Evolutionary conservation across 2,329 filamentous ascomycete species (phyloP), one percentile per base, ranked within the genome.

Genomic region (Coniochaeta ligniaria): DNA sequence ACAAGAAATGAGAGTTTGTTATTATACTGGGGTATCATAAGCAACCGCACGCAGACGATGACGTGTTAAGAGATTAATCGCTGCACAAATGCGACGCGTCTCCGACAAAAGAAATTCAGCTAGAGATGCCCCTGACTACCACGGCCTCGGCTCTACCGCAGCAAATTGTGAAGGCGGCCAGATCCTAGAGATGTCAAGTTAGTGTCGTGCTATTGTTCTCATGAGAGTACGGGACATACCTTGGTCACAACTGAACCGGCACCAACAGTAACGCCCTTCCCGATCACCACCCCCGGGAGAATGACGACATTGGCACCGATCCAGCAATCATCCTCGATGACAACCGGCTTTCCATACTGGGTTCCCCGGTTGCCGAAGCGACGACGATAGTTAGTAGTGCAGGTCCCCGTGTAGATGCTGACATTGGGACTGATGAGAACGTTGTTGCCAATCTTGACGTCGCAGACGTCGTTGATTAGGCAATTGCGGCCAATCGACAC

Each of bases 191-290:
- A 31, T 26, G 54, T 20, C 3, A 22, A 6, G 35, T 35, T 38
- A 57, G 31, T 11, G 33, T n/a, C 16, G 2, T 17, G 9, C 14
- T 36, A 22, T 8, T 57, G 33, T 2, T 36, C 7, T 9, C 28
- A 12, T 50, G 24, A 57, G 20, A 55, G 41, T 28, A 26, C 5
- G 41, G 56, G 61, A 63, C 65, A 61, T 71, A 83, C 79, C 86
- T 89, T 94, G 1, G 91, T 93, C 24, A 96, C 92, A 41, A 96
- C 87, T 66, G 89, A 90, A 16, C 90, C 92, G 7, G 93, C 92
- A 11, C 91, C 92, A 63, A 96, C 83, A 0, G 89, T 91, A 60
- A 83, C 85, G 5, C 92, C 92, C 70, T 85, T 85, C 9, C 92
- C 92, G 67, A 97, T 89, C 38, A 80, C 91, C 31, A 94, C 85